Evolutionary conservation across 2,329 filamentous ascomycete species (phyloP), one percentile per base, ranked within the genome.

Genomic region (Scleromitrula shiraiana): DNA sequence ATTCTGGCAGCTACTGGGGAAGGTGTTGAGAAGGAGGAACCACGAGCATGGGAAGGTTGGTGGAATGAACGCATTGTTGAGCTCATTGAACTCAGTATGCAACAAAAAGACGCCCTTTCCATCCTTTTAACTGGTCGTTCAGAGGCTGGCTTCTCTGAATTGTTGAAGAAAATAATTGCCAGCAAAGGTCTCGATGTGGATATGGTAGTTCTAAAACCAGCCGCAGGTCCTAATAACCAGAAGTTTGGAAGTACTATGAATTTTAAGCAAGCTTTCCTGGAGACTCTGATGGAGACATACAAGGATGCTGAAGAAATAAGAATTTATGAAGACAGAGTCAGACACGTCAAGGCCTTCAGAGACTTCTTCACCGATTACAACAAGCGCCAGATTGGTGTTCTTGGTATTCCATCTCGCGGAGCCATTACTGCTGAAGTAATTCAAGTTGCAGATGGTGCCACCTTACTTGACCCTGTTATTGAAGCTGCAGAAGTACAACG

Each of bases 41-140:
- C 77, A 35, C 80, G 82, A 20, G 90, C 78, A 8, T 98, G 91
- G 91, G 72, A 85, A 49, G 89, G 89, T 29, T 96, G 88, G 85
- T 98, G 93, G 93, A 97, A 97, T 62, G 91, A 97, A 63, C 81
- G 85, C 59, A 83, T 98, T 50, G 82, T 80, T 46, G 78, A 89
- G 59, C 77, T 97, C 24, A 88, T 94, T 33, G 75, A 77, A 60
- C 71, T 96, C 48, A 90, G 84, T 64, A 86, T 86, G 72, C 70
- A 85, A 62, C 88, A 96, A 63, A 85, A 88, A 54, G 88, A 94
- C 62, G 85, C 86, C 0, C 70, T 97, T 30, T 88, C 80, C 42
- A 83, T 98, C 36, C 77, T 97, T 9, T 73, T 98, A 53, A 98
- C 93, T 1, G 93, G 93, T 22, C 80, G 93, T 33, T 80, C 81